A percentile compares a stretch with the other conserved stretches of the same genome.
These are phyloP conservation scores for Grammothele lineata DNA, from an alignment of 768 basidiomycete genomes.

Conservation along the genomic window DNA sequence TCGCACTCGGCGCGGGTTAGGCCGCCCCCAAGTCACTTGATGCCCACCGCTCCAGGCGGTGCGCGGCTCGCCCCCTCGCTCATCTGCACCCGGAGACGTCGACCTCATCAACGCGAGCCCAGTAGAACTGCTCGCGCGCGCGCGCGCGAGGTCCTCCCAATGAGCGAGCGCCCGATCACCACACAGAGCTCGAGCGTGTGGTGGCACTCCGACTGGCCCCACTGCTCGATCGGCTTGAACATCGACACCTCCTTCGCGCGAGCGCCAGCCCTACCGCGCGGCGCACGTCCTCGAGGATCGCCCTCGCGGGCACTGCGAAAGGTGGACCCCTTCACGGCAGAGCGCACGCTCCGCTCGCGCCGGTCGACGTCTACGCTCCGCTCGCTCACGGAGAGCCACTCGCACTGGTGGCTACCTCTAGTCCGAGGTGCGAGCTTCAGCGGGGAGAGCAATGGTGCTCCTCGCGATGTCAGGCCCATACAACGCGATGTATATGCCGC, in stretches of 20 bases:
- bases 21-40: conserved; percentile 13
- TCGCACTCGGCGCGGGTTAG: conserved; percentile 21
- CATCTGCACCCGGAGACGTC: conserved; percentile 40
- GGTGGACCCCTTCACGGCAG: too few species aligned
- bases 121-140: conserved; percentile 18
- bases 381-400: conserved; percentile 23
- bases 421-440: conserved; percentile 37
- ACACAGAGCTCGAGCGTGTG: conserved; percentile 23
- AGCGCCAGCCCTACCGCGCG: not conserved
- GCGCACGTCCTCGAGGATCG: conserved; percentile 15
- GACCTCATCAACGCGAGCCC: conserved; percentile 17
- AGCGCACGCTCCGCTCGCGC: conserved; percentile 47
- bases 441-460: conserved; percentile 38
- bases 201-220: conserved; percentile 18
- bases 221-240: conserved; percentile 18
- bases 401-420: conserved; percentile 23
- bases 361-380: conserved; percentile 64
- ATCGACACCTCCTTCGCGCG: conserved; percentile 7
- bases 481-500: too few species aligned
- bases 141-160: not conserved
- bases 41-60: not conserved
- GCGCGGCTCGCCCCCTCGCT: conserved; percentile 51
- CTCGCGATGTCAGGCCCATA: too few species aligned
- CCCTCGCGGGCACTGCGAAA: conserved; percentile 15
- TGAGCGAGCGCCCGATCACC: conserved; percentile 19